Base-by-base conservation (phyloP, 257 asterid species). In the Paulownia fortunei region DNA sequence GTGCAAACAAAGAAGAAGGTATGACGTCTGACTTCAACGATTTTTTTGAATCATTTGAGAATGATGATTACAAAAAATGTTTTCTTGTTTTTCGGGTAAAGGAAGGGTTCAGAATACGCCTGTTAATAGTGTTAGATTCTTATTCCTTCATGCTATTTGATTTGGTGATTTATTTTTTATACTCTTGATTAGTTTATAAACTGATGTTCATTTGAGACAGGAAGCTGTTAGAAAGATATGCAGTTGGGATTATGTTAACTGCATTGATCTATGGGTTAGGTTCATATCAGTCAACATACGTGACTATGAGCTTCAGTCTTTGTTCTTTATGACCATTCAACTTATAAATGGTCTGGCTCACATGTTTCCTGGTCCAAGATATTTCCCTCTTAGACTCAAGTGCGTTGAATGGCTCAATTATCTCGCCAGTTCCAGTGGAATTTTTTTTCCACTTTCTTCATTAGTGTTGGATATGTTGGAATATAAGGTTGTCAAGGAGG, bases 211-310 rank as follows among this genome's bases (percentile, higher is more conserved):
- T 64, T 64, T 26, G 76, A 21, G 41, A 80, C 97, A 96, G 97
- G 99, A 93, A 86, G 93, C 87, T 79, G 79, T 92, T 8, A 80
- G 89, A 83, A 89, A 60, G 87, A 81, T 91, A 67, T 93, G 97
- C 91, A 88, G 97, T 78, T 92, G 97, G 98, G 99, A 92, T 82
- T 96, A 82, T 24, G 84, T 83, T 42, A 93, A 89, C 87, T 96
- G 94, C 85, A 71, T 96, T 23, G 97, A 92, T 84, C 77, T 93
- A 46, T 92, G 98, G 97, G 98, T 92, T 82, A 84, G 82, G 76
- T 96, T 93, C 88, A 77, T 93, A 85, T 87, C 91, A 21, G 88
- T 84, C 80, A 87, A 90, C 82, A 56, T 86, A 47, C 79, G 49
- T 10, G 92, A 87, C 82, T 81, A 84, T 77, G 97, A 87, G 82